phyloP scores from a whole-genome alignment of 2,329 filamentous ascomycete genomes.

The Neopestalotiopsis rosae region DNA sequence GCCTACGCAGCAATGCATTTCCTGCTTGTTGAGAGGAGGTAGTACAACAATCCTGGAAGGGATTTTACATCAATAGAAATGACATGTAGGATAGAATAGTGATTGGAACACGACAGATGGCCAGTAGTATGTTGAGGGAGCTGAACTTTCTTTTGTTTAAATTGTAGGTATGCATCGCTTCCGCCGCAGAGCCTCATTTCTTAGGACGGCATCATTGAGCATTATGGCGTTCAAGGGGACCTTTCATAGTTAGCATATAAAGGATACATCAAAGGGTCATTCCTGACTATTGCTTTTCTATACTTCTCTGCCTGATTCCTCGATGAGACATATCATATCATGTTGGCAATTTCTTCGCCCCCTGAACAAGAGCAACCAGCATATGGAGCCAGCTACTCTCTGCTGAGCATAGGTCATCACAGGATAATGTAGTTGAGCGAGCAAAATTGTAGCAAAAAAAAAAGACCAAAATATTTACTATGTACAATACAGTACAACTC shows the following conservation, averaged over 20 bases:
- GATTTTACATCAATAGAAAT: not conserved
- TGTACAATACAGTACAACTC: slow-evolving; percentile 7
- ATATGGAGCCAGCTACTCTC: too few relatives aligned
- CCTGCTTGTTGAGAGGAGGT: slow-evolving; percentile 87
- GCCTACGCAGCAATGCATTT: slow-evolving; percentile 95
- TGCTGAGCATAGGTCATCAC: too few relatives aligned
- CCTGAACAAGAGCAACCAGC: too few relatives aligned
- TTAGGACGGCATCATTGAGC: slow-evolving; percentile 10
- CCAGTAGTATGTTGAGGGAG: not conserved
- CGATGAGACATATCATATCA: too few relatives aligned
- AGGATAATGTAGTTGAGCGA: not conserved
- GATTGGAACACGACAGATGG: not conserved
- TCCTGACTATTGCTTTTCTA: not conserved
- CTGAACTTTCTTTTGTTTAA: slow-evolving; percentile 6
- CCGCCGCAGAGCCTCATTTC: slow-evolving; percentile 2
- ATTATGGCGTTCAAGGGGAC: slow-evolving; percentile 9
- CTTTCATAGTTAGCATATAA: slow-evolving; percentile 3
- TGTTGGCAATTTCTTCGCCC: too few relatives aligned
- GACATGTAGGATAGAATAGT: slow-evolving; percentile 18
- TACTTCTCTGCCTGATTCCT: not conserved
- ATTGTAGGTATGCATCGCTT: slow-evolving; percentile 1
- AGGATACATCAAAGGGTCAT: slow-evolving; percentile 3
- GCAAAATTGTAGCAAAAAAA: not conserved
- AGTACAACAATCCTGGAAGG: slow-evolving; percentile 25
- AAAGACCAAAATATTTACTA: not conserved